Conservation (phyloP, 2,329 filamentous ascomycete genomes). For the Clonostachys rosea region DNA sequence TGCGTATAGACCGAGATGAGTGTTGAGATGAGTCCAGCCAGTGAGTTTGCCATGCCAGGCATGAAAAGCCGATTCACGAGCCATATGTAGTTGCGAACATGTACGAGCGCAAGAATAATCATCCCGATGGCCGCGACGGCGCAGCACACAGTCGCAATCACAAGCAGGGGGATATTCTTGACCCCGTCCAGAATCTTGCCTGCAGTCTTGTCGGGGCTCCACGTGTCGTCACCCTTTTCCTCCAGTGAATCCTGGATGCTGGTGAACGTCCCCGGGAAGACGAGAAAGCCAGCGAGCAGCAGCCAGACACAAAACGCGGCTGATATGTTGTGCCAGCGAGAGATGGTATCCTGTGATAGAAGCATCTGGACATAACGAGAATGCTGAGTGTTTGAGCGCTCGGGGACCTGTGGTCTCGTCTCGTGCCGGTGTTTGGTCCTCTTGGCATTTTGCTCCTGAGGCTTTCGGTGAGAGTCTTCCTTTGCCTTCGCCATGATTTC, state of each 20-base stretch:
- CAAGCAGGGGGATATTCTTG: conserved; percentile 31
- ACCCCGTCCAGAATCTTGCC: conserved; percentile 14
- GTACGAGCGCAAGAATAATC: conserved; percentile 33
- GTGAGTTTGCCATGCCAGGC: conserved; percentile 35
- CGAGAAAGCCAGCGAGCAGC: conserved; percentile 45
- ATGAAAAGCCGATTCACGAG: conserved; percentile 46
- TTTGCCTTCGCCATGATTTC: too few species aligned
- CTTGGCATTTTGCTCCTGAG: not conserved
- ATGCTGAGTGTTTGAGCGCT: conserved; percentile 15
- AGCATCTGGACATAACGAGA: conserved; percentile 40
- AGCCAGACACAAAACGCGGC: conserved; percentile 34
- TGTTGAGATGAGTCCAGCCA: conserved; percentile 44
- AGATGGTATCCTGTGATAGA: conserved; percentile 37
- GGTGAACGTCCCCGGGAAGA: conserved; percentile 47
- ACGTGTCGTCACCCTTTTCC: conserved; percentile 5
- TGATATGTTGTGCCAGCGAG: conserved; percentile 39
- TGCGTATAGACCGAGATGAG: conserved; percentile 44
- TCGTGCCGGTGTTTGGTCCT: not conserved
- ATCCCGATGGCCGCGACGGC: conserved; percentile 25
- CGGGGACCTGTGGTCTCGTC: not conserved
- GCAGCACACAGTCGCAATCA: conserved; percentile 35
- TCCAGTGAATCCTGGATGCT: conserved; percentile 21
- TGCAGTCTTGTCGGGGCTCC: conserved; percentile 9
- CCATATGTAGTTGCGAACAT: conserved; percentile 47
- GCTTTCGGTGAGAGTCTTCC: not conserved